Evolutionary conservation across 768 basidiomycete genomes (phyloP).

Genomic region (Leucocoprinus leucothites): DNA sequence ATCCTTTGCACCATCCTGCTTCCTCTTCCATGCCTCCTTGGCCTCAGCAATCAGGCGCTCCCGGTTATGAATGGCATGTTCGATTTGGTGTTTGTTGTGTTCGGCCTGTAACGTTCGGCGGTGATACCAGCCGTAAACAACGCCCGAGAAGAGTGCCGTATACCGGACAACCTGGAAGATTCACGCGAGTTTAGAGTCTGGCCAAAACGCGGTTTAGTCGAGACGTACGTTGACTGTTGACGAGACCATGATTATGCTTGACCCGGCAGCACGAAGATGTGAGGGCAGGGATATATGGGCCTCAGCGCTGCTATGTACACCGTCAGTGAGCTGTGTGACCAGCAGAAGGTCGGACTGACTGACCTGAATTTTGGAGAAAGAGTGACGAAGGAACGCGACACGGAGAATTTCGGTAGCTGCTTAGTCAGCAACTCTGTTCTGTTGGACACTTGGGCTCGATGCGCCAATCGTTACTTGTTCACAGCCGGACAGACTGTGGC

Average conservation of each 20-base stretch:
- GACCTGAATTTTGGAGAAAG: conserved; percentile 34
- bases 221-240: conserved; percentile 71
- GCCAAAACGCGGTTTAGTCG: not conserved
- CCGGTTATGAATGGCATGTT: conserved; percentile 69
- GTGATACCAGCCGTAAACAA: conserved; percentile 91
- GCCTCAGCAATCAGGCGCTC: conserved; percentile 81
- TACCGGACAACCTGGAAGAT: conserved; percentile 83
- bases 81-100: conserved; percentile 73
- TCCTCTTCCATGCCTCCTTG: conserved; percentile 86
- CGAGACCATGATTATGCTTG: conserved; percentile 55
- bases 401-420: conserved; percentile 44
- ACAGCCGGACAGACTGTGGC: not conserved
- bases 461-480: not conserved
- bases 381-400: conserved; percentile 21
- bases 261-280: conserved; percentile 24
- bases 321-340: not conserved
- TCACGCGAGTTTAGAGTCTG: not conserved
- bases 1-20: conserved; percentile 53
- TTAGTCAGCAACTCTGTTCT: conserved; percentile 30
- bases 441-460: not conserved
- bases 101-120: conserved; percentile 83
- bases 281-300: conserved; percentile 25
- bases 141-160: conserved; percentile 82
- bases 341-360: conserved; percentile 9
- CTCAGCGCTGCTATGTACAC: conserved; percentile 15